Base-by-base conservation (phyloP, 352 stramenopile species). In the Globisporangium camurandrum region DNA sequence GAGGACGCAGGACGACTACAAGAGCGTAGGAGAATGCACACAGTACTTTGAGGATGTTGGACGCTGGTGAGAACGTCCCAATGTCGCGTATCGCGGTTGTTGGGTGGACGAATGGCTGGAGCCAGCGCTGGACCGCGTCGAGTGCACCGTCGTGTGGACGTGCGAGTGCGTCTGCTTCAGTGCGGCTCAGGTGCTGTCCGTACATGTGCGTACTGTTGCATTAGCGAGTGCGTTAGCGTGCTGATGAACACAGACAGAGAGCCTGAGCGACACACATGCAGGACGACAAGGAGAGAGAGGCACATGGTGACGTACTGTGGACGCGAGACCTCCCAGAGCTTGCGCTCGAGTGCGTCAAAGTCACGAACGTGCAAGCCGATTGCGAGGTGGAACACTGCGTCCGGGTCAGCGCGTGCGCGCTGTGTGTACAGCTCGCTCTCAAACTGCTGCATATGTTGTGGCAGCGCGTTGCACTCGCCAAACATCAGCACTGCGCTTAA, bases 251-350 rank as follows among this genome's bases (percentile, higher is more conserved):
- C 24, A 22, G 10, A 34, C 3, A 34, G 30, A 34, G 30, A 34
- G 39, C 26, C 22, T 23, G 30, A n/a, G n/a, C n/a, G n/a, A n/a
- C n/a, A n/a, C 19, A 57, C 10, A 4, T 24, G n/a, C 30, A 4
- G 44, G 26, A 37, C 24, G n/a, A 42, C 4, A 22, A 22, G 7
- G n/a, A 50, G 11, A 26, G 16, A 20, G 16, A 51, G n/a, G 12
- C 3, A 26, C 0, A 51, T 11, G 19, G 7, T n/a, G 24, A 40
- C 73, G 31, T 70, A 87, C 73, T 39, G 61, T 8, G 79, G 79
- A 46, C 86, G 55, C 0, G 79, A 84, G 0, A 86, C 62, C 7
- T 55, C 40, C 55, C 69, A 88, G 24, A 90, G 63, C 24, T 54
- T 58, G 30, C 54, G 54, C 59, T 88, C 79, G 11, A 90, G 43